These are phyloP conservation scores for Trichocomaceae sp. DNA, from an alignment of 2,329 filamentous ascomycete species.

Conservation along the genomic window DNA sequence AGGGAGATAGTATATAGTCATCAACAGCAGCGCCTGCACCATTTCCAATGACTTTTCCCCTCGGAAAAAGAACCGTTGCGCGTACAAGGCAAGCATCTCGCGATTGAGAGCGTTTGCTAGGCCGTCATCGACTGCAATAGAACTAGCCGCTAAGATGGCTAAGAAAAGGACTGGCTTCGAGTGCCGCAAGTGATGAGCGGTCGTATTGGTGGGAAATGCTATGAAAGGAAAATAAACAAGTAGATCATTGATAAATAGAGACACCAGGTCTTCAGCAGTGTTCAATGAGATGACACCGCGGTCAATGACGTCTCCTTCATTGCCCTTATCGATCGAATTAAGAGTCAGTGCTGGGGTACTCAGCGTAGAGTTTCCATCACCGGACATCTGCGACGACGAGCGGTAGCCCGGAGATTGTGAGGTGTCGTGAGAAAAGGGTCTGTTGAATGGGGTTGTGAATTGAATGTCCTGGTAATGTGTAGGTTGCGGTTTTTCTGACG, in stretches of 20 bases:
- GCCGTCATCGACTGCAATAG: slow-evolving; percentile 47
- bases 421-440: not conserved
- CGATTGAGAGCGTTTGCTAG: slow-evolving; percentile 42
- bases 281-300: slow-evolving; percentile 27
- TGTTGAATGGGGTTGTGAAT: not conserved
- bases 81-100: slow-evolving; percentile 45
- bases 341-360: slow-evolving; percentile 18
- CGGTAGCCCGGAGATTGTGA: slow-evolving; percentile 21
- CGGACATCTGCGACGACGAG: slow-evolving; percentile 17
- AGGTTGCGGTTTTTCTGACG: slow-evolving; percentile 18
- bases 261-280: slow-evolving; percentile 26
- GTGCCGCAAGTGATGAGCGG: slow-evolving; percentile 25
- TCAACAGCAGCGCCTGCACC: slow-evolving; percentile 45
- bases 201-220: slow-evolving; percentile 23
- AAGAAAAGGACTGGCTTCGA: slow-evolving; percentile 61
- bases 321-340: slow-evolving; percentile 16
- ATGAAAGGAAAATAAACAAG: slow-evolving; percentile 26
- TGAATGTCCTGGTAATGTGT: slow-evolving; percentile 16
- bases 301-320: slow-evolving; percentile 25
- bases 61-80: slow-evolving; percentile 43
- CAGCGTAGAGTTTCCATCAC: slow-evolving; percentile 17
- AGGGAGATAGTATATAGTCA: slow-evolving; percentile 46
- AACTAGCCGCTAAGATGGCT: slow-evolving; percentile 61
- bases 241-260: slow-evolving; percentile 27
- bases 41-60: slow-evolving; percentile 48